A percentile compares a stretch with the other conserved stretches of the same genome.
phyloP scores from a whole-genome alignment of 106 monocot genomes.

The Dioscorea dumetorum region DNA sequence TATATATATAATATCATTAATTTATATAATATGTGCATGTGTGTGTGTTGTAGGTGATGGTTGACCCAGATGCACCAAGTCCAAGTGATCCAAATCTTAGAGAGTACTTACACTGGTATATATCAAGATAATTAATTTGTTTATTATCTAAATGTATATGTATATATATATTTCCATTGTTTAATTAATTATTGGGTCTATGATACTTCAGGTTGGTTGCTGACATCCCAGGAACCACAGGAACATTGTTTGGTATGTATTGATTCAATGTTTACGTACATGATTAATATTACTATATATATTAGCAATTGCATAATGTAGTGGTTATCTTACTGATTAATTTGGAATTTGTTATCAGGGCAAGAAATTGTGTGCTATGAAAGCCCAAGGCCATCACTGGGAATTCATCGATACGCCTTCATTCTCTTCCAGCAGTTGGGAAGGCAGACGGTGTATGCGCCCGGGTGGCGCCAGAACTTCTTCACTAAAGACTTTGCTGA shows the following conservation, averaged over 20 bases:
- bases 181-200: too few species aligned
- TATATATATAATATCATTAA: not conserved
- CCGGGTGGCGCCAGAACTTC: slow-evolving; percentile 60
- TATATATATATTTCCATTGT: not conserved
- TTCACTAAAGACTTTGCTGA: slow-evolving; percentile 37
- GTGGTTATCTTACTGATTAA: not conserved
- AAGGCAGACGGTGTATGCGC: slow-evolving; percentile 44
- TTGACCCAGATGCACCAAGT: slow-evolving; percentile 38
- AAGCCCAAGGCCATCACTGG: slow-evolving; percentile 51
- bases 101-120: slow-evolving; percentile 45
- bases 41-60: slow-evolving; percentile 28
- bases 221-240: slow-evolving; percentile 81
- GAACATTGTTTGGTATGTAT: slow-evolving; percentile 46
- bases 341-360: slow-evolving; percentile 21
- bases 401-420: slow-evolving; percentile 75
- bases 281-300: not conserved
- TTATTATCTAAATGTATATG: too few species aligned
- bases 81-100: slow-evolving; percentile 31
- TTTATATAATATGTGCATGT: not conserved
- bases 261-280: not conserved
- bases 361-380: slow-evolving; percentile 72
- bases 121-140: not conserved
- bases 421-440: slow-evolving; percentile 68
- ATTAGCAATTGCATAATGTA: not conserved
- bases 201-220: slow-evolving; percentile 63